Evolutionary conservation across 1,284 basidiomycete species (phyloP).

Genomic region (Tausonia pullulans): DNA sequence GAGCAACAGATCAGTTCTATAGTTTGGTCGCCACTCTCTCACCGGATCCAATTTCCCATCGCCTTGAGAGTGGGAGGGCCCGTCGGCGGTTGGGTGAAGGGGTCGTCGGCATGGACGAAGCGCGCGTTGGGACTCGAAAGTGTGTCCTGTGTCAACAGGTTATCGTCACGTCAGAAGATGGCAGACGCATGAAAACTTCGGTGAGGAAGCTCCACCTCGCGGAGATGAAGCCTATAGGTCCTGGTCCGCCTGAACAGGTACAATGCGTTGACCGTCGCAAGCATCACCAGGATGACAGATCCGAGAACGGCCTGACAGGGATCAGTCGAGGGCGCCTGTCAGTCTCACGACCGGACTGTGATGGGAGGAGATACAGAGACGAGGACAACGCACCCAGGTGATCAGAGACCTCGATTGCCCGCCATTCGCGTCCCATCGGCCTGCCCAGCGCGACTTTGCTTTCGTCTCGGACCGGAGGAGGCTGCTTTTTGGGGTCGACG

Average conservation of each 20-base stretch:
- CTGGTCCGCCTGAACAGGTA: constrained; percentile 27
- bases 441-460: neutral
- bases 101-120: constrained; percentile 5
- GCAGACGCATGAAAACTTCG: too few species aligned
- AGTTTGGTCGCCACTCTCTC: too few species aligned
- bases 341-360: too few species aligned
- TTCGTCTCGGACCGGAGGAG: neutral
- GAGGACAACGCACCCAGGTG: constrained; percentile 5
- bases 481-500: neutral
- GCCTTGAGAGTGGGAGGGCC: too few species aligned
- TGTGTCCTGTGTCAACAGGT: constrained; percentile 14
- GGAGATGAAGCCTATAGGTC: constrained; percentile 27
- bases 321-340: too few species aligned
- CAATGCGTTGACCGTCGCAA: constrained; percentile 25
- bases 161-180: neutral
- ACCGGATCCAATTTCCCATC: too few species aligned
- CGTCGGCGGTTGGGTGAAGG: neutral
- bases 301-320: constrained; percentile 45
- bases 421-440: neutral
- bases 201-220: constrained; percentile 16
- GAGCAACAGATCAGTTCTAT: too few species aligned
- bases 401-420: neutral
- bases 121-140: constrained; percentile 12
- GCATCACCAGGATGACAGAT: constrained; percentile 32
- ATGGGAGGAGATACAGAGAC: neutral